These are phyloP conservation scores for Candida dajiaensis DNA, from an alignment of 805 yeast genomes.

Conservation along the genomic window DNA sequence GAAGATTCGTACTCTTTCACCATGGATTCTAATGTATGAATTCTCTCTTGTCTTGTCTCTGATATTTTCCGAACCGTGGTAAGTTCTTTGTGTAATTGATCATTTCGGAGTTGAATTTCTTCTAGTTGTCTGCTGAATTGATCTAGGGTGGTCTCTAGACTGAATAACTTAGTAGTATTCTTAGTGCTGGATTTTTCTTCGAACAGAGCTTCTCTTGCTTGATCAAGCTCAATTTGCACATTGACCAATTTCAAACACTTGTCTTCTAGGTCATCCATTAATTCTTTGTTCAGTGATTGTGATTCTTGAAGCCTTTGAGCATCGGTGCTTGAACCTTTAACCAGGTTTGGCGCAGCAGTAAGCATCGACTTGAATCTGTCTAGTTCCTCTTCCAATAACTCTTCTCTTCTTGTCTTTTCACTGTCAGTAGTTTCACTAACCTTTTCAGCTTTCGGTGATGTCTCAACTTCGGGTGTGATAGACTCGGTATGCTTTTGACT, in stretches of 20 bases:
- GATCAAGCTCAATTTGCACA: constrained; percentile 38
- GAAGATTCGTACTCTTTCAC: constrained; percentile 41
- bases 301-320: constrained; percentile 13
- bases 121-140: constrained; percentile 52
- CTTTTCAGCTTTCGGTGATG: neutral
- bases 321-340: neutral
- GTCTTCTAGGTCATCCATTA: constrained; percentile 21
- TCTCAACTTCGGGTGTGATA: constrained; percentile 1
- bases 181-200: neutral
- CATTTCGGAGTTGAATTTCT: constrained; percentile 59
- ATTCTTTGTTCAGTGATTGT: constrained; percentile 13
- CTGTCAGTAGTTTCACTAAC: neutral
- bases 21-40: constrained; percentile 44
- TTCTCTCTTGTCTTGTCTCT: constrained; percentile 50
- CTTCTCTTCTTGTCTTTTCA: neutral
- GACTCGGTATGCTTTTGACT: constrained; percentile 5
- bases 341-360: constrained; percentile 9
- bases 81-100: constrained; percentile 49
- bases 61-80: constrained; percentile 49
- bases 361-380: constrained; percentile 12
- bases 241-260: constrained; percentile 28
- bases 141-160: constrained; percentile 52
- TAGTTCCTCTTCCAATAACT: constrained; percentile 7
- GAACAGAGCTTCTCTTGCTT: constrained; percentile 28
- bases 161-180: neutral